Percentiles rank a stretch among this genome's conserved stretches.
These are phyloP conservation scores for Ophiocordyceps camponoti-floridani DNA, from an alignment of 2,329 filamentous ascomycete genomes.

Conservation along the genomic window DNA sequence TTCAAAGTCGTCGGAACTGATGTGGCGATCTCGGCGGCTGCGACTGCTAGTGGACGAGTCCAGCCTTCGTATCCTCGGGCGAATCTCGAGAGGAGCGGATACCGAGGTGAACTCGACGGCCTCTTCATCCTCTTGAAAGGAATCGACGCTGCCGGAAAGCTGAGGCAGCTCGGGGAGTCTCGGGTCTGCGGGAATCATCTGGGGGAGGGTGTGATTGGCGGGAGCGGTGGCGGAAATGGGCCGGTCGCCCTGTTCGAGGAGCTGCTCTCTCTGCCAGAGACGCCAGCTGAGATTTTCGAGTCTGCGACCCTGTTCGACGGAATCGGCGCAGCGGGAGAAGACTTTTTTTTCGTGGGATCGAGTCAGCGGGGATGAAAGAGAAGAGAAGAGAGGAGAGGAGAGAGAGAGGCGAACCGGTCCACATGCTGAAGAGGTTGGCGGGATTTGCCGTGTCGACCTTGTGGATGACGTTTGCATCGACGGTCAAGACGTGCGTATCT, in stretches of 20 bases:
- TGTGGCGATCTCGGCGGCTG: slow-evolving; percentile 69
- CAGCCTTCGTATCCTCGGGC: slow-evolving; percentile 51
- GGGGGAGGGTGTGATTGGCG: slow-evolving; percentile 24
- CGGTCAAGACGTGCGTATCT: slow-evolving; percentile 71
- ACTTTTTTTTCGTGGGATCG: slow-evolving; percentile 36
- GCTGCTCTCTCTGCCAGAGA: slow-evolving; percentile 70
- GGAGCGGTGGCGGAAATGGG: slow-evolving; percentile 19
- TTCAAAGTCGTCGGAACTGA: slow-evolving; percentile 81
- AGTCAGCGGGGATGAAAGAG: slow-evolving; percentile 1
- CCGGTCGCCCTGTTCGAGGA: slow-evolving; percentile 57
- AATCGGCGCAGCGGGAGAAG: slow-evolving; percentile 86
- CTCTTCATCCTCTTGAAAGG: slow-evolving; percentile 51
- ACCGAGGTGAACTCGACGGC: slow-evolving; percentile 37
- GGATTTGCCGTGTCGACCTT: slow-evolving; percentile 87
- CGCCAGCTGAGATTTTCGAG: slow-evolving; percentile 94
- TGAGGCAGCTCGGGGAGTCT: slow-evolving; percentile 43
- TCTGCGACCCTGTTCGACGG: slow-evolving; percentile 79
- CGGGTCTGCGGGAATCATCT: slow-evolving; percentile 26
- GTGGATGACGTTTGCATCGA: slow-evolving; percentile 83
- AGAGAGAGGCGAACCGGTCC: slow-evolving; percentile 61
- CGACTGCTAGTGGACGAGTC: slow-evolving; percentile 55
- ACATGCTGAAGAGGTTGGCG: slow-evolving; percentile 90
- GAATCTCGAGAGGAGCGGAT: slow-evolving; percentile 38
- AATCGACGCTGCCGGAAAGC: slow-evolving; percentile 63
- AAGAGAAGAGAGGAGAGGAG: neutral